These are phyloP conservation scores for Fragaria ananassa DNA, from an alignment of 306 rosid species.

Conservation along the genomic window DNA sequence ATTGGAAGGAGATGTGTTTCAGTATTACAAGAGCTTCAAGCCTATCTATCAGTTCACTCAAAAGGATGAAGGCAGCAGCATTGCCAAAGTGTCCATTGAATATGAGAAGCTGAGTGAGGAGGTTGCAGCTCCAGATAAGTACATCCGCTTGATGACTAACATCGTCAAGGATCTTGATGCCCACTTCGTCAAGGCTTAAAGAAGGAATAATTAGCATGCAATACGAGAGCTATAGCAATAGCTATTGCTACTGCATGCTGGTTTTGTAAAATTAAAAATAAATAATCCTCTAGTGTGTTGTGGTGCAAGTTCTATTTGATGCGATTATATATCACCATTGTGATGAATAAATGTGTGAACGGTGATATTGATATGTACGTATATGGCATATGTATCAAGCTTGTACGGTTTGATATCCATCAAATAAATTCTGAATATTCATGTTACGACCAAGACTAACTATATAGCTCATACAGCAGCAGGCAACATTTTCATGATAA, in stretches of 20 bases:
- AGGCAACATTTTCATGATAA: no score
- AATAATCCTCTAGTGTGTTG: neutral
- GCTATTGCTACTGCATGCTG: neutral
- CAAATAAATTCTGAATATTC: no score
- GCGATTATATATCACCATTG: no score
- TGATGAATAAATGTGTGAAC: no score
- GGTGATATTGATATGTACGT: no score
- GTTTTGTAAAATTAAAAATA: neutral
- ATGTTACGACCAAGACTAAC: no score
- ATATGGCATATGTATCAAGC: no score
- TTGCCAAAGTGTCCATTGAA: constrained; percentile 18
- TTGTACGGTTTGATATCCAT: no score
- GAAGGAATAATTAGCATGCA: neutral
- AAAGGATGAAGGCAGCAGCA: constrained; percentile 18
- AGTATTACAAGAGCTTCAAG: constrained; percentile 30
- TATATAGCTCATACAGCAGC: no score
- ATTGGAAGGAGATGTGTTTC: constrained; percentile 30
- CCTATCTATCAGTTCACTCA: constrained; percentile 17
- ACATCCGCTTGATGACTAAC: constrained; percentile 21
- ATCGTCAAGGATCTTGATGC: constrained; percentile 34
- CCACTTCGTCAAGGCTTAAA: constrained; percentile 26
- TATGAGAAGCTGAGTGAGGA: constrained; percentile 31
- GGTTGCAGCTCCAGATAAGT: constrained; percentile 28
- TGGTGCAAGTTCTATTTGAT: neutral
- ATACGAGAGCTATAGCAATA: neutral